phyloP scores from a whole-genome alignment of 768 basidiomycete genomes.

The Termitomyces heimii region DNA sequence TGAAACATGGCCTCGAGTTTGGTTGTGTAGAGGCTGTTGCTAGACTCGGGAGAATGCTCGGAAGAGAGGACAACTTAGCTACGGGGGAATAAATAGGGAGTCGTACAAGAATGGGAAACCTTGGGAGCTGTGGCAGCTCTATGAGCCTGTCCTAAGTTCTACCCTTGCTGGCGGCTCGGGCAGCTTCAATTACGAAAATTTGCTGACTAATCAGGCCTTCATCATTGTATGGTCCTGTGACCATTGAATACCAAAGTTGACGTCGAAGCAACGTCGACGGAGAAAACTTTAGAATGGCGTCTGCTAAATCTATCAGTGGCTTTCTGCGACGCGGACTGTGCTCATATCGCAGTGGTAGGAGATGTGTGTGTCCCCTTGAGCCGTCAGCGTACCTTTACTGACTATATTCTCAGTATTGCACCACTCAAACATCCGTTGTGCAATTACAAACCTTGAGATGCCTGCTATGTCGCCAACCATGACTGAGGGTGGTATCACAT shows the following conservation, averaged over 20 bases:
- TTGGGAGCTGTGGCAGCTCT: background rate
- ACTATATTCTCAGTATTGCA: conserved; percentile 42
- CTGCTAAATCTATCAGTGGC: conserved; percentile 9
- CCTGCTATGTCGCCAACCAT: conserved; percentile 98
- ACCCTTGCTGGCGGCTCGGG: background rate
- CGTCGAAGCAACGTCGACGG: background rate
- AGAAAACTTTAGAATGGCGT: conserved; percentile 15
- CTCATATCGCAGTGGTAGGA: background rate
- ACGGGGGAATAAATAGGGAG: conserved; percentile 9
- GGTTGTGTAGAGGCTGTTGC: background rate
- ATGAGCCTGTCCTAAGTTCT: background rate
- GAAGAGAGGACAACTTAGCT: background rate
- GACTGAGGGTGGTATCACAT: conserved; percentile 89
- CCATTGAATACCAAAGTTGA: background rate
- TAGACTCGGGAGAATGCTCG: background rate
- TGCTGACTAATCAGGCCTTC: conserved; percentile 9
- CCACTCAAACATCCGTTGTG: conserved; percentile 41
- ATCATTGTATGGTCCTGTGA: conserved; percentile 12
- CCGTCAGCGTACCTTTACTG: background rate
- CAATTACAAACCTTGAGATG: conserved; percentile 78
- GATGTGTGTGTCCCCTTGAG: conserved; percentile 8
- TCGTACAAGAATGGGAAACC: background rate
- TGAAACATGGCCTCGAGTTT: conserved; percentile 13
- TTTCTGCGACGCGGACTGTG: conserved; percentile 6
- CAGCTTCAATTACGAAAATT: conserved; percentile 4